phyloP scores from a whole-genome alignment of 257 asterid species.

The Solanum infundibuliforme region DNA sequence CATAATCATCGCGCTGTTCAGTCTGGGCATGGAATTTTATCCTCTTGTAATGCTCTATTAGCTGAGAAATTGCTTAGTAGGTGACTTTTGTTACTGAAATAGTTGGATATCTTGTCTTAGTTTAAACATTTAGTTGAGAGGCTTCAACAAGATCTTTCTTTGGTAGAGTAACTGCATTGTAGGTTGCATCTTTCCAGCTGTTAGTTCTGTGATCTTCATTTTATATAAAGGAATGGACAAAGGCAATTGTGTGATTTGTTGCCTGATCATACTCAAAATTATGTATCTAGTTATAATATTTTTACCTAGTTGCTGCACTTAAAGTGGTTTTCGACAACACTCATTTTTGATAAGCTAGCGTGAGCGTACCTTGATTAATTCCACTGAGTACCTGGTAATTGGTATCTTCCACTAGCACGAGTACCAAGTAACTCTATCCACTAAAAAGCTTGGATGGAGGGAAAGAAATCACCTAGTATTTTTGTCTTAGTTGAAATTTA shows the following conservation, averaged over 20 bases:
- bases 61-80: not conserved
- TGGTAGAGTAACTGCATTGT: not conserved
- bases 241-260: not conserved
- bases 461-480: too few relatives aligned
- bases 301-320: not conserved
- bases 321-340: not conserved
- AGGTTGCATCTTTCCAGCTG: not conserved
- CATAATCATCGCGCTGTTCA: not conserved
- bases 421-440: too few relatives aligned
- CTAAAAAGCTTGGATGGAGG: too few relatives aligned
- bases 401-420: too few relatives aligned
- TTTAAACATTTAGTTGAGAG: not conserved
- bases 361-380: too few relatives aligned
- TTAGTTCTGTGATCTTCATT: not conserved
- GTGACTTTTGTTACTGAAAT: not conserved
- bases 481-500: too few relatives aligned
- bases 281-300: not conserved
- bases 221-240: not conserved
- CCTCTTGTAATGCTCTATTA: not conserved
- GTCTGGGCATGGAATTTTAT: not conserved
- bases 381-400: too few relatives aligned
- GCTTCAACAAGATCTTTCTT: not conserved
- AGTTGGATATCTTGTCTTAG: not conserved
- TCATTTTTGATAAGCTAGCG: not conserved
- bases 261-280: not conserved